A percentile compares a stretch with the other conserved stretches of the same genome.
Evolutionary conservation across 306 rosid genomes (phyloP).

Genomic region (Sicyos baderoa): DNA sequence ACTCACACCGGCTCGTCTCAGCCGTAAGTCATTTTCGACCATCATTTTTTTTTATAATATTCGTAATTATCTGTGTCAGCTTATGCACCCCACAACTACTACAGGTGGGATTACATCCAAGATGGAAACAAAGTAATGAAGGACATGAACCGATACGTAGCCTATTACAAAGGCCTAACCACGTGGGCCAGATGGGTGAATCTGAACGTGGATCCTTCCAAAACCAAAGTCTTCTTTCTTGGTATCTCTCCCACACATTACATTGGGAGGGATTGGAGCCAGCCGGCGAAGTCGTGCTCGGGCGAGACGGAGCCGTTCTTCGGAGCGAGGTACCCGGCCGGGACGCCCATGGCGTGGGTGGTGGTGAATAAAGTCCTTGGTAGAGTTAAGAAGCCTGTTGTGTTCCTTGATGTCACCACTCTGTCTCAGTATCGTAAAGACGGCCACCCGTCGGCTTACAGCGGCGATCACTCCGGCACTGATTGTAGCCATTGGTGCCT

Average conservation of each 20-base stretch:
- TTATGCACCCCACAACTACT: too few relatives aligned
- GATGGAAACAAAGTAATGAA: constrained; percentile 43
- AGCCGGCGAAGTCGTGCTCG: constrained; percentile 65
- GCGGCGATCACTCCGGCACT: constrained; percentile 36
- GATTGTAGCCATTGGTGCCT: constrained; percentile 99
- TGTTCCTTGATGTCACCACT: constrained; percentile 60
- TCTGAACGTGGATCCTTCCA: constrained; percentile 46
- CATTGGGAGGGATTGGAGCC: constrained; percentile 77
- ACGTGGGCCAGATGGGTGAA: constrained; percentile 90
- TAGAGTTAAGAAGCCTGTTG: constrained; percentile 55
- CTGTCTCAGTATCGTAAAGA: constrained; percentile 80
- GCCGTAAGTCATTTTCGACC: constrained; percentile 35
- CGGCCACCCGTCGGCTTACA: constrained; percentile 68
- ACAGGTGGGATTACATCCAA: constrained; percentile 61
- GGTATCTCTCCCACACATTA: constrained; percentile 94
- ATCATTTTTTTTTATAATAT: too few relatives aligned
- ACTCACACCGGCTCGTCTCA: constrained; percentile 73
- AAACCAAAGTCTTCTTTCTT: constrained; percentile 76
- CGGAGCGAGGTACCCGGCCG: constrained; percentile 75
- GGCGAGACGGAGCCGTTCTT: constrained; percentile 51
- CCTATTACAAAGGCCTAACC: constrained; percentile 66
- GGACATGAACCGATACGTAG: constrained; percentile 75
- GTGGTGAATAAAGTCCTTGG: constrained; percentile 71
- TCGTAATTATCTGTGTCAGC: too few relatives aligned
- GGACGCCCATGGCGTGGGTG: constrained; percentile 69